Evolutionary conservation across 495 filamentous ascomycete species (phyloP).

Genomic region (Penicillium taxi): DNA sequence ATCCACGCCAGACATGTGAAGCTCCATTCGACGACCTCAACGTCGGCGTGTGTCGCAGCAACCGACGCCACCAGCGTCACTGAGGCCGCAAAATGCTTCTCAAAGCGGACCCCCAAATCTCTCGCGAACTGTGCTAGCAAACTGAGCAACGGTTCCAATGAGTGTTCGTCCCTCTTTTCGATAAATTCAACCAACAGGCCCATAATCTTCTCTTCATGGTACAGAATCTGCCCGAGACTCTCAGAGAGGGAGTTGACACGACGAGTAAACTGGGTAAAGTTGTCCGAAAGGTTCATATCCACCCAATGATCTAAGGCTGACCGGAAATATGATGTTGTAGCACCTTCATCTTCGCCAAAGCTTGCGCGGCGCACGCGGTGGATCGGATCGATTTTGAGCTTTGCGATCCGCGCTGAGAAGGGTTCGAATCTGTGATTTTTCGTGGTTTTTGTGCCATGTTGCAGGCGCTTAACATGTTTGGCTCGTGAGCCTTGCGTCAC

Average conservation of each 20-base stretch:
- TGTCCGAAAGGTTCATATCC: constrained; percentile 78
- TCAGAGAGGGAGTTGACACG: constrained; percentile 72
- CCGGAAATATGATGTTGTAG: constrained; percentile 71
- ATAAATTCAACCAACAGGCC: constrained; percentile 69
- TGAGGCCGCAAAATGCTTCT: constrained; percentile 69
- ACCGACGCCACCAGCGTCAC: constrained; percentile 60
- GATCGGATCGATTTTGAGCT: constrained; percentile 87
- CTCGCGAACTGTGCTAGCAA: constrained; percentile 84
- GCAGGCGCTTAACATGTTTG: constrained; percentile 55
- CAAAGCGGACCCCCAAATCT: constrained; percentile 81
- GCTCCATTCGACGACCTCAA: constrained; percentile 91
- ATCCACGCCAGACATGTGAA: constrained; percentile 91
- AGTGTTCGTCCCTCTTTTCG: constrained; percentile 60
- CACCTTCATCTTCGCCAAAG: constrained; percentile 62
- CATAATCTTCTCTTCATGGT: constrained; percentile 80
- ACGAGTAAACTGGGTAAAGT: constrained; percentile 64
- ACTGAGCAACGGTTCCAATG: constrained; percentile 76
- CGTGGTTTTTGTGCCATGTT: constrained; percentile 59
- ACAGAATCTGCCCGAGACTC: constrained; percentile 81
- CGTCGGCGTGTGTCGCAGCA: constrained; percentile 53
- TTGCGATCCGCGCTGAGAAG: constrained; percentile 88
- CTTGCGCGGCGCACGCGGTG: constrained; percentile 75
- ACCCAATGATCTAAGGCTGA: constrained; percentile 78
- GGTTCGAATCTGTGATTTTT: constrained; percentile 84
- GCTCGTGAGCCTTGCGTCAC: constrained; percentile 55